Base-by-base conservation (phyloP, 2,329 filamentous ascomycete species). In the Rugonectria rugulosa region DNA sequence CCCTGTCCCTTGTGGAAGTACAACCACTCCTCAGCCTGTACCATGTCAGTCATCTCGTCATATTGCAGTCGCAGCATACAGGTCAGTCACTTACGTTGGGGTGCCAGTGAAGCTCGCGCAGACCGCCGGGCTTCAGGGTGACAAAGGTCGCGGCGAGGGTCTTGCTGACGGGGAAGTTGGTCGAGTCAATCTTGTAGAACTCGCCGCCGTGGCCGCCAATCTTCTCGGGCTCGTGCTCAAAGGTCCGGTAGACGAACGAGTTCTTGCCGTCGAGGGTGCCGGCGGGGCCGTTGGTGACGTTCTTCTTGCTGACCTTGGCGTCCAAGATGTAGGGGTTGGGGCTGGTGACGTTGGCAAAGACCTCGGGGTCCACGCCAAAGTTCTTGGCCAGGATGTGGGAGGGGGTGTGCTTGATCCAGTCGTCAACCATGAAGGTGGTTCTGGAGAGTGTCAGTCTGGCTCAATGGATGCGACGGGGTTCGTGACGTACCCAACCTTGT, bases 401-500 rank as follows among this genome's bases (percentile, higher is more conserved):
- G 0, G 88, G 87, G 0, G 87, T 90, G 66, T 89, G 87, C 0
- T 81, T 75, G 29, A 90, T 78, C 87, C 87, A 90, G 73, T 90
- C 87, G 59, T 87, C 86, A 20, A 90, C 78, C 73, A 86, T 88
- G 77, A 90, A 90, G 1, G 88, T 89, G 0, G 85, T 88, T n/a
- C 84, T 83, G 20, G 7, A 6, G 2, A n/a, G 3, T 5, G 14
- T 61, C 19, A 61, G 37, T 29, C n/a, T n/a, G 29, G 37, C 2
- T 3, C 2, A 4, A 7, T 7, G 5, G 15, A 20, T 14, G 21
- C 7, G 10, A 17, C 2, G 12, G 24, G 6, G 14, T 0, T 8
- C 1, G 5, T 12, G 6, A 5, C 76, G 56, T 68, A 85, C 79
- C 84, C 85, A 24, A 81, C 74, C 46, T 80, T 81, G 66, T 89